Base-by-base conservation (phyloP, 768 basidiomycete species). In the Leccinum subgranulosum region DNA sequence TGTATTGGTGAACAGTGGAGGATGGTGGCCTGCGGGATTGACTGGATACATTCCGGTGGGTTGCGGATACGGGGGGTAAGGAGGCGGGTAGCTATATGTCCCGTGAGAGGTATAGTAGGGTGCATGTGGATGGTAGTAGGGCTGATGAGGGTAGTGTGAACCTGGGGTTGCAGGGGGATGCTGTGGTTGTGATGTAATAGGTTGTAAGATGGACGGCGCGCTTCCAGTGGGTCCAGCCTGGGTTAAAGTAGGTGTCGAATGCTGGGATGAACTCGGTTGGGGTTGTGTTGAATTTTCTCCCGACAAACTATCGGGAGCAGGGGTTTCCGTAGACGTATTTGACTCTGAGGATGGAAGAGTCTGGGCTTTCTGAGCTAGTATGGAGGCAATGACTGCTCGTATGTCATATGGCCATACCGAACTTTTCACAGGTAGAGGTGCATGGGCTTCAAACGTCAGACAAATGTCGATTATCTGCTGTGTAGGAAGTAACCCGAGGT, bases 381-480 rank as follows among this genome's bases (percentile, higher is more conserved):
- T 71, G 41, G 76, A 75, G 39, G 79, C 78, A 59, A 90, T 87
- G 48, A 84, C 85, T 51, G 79, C 81, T 56, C 81, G 80, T 54
- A 92, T 77, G 67, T 91, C 86, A 33, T 75, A 71, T 11, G 89
- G 89, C 89, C 89, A 91, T 71, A 91, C 73, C n/a, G 83, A 75
- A 55, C 76, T 77, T 70, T 82, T 85, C 53, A 87, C 68, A 60
- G 86, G 85, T 39, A 79, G 74, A 12, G 88, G 84, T 14, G 85
- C 84, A 75, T 90, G 81, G 9, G 83, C 69, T 64, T 91, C 87
- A 64, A 88, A 85, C 36, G 80, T 78, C 58, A 92, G 77, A 68
- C 87, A 91, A 65, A 92, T 84, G 63, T 90, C 90, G 67, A 92
- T 88, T 66, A 92, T 80, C 73, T 91, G 87, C 47, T 81, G 79